Evolutionary conservation across 371 early-diverging fungal genomes (phyloP).

Genomic region (Umbelopsis sp.): DNA sequence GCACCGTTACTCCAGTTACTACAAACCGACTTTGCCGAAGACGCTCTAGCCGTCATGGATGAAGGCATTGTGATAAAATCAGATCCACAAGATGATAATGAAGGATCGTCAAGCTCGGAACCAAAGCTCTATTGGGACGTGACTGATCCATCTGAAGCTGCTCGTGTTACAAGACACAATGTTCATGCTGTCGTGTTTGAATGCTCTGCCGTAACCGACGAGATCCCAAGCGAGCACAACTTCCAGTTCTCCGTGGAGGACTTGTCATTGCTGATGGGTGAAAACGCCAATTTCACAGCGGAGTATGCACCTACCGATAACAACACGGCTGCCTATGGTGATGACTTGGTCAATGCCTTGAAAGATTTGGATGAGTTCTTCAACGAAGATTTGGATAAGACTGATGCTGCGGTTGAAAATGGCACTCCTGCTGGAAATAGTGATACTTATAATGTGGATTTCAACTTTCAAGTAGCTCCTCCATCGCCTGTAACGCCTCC

Average conservation of each 20-base stretch:
- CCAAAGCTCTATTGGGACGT: constrained; percentile 23
- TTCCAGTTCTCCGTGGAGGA: constrained; percentile 55
- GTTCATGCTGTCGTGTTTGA: constrained; percentile 58
- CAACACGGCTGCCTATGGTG: constrained; percentile 33
- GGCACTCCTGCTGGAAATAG: too few relatives aligned
- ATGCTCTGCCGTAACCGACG: constrained; percentile 49
- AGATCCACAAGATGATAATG: constrained; percentile 18
- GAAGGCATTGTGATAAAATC: constrained; percentile 55
- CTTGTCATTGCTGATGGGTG: constrained; percentile 47
- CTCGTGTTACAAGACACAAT: constrained; percentile 49
- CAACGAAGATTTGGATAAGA: constrained; percentile 53
- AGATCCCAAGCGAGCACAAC: constrained; percentile 46
- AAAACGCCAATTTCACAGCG: constrained; percentile 18
- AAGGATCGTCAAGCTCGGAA: constrained; percentile 19
- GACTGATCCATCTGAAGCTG: constrained; percentile 32
- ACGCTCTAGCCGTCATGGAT: constrained; percentile 73
- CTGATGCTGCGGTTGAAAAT: constrained; percentile 1
- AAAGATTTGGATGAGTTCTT: constrained; percentile 67
- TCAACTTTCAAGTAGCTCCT: constrained; percentile 11
- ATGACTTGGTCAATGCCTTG: constrained; percentile 58
- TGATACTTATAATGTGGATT: neutral
- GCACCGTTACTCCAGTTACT: constrained; percentile 62
- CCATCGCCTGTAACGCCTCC: constrained; percentile 11
- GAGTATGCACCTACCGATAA: constrained; percentile 14
- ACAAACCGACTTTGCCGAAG: constrained; percentile 66